Conservation (phyloP, 805 yeast genomes). For the Lachancea kluyveri region DNA sequence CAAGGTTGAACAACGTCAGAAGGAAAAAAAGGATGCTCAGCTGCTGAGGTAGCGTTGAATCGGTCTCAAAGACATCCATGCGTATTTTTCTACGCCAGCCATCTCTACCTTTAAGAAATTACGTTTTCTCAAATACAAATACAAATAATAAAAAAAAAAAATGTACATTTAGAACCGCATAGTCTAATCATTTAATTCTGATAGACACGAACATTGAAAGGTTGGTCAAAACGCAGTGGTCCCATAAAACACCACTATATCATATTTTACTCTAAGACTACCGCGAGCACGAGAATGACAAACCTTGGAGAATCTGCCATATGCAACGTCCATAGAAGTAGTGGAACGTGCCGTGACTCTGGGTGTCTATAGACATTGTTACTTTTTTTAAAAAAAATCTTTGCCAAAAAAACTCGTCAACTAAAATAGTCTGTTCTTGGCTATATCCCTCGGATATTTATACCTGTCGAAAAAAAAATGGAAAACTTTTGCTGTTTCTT, state of each 20-base stretch:
- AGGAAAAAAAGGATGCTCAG: conserved; percentile 54
- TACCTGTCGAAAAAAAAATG: too few species aligned
- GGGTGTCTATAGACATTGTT: conserved; percentile 67
- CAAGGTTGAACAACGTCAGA: conserved; percentile 59
- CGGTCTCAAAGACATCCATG: too few species aligned
- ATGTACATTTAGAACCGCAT: conserved; percentile 77
- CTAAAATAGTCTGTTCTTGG: too few species aligned
- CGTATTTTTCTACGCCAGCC: too few species aligned
- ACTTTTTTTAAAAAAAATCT: conserved; percentile 15
- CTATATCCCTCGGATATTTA: background rate
- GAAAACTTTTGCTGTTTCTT: too few species aligned
- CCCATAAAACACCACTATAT: conserved; percentile 40
- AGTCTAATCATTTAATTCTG: conserved; percentile 36
- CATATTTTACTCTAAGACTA: conserved; percentile 66
- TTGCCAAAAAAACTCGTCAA: background rate
- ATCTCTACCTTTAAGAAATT: too few species aligned
- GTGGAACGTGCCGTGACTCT: conserved; percentile 42
- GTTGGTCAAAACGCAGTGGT: conserved; percentile 47
- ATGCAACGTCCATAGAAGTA: conserved; percentile 11
- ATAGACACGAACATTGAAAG: conserved; percentile 35
- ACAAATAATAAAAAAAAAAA: conserved; percentile 4
- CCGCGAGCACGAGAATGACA: conserved; percentile 82
- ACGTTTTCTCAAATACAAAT: conserved; percentile 2
- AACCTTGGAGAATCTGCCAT: conserved; percentile 12
- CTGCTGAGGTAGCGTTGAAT: conserved; percentile 24